Evolutionary conservation across 2,329 filamentous ascomycete species (phyloP).

Genomic region (Epichloe typhina): DNA sequence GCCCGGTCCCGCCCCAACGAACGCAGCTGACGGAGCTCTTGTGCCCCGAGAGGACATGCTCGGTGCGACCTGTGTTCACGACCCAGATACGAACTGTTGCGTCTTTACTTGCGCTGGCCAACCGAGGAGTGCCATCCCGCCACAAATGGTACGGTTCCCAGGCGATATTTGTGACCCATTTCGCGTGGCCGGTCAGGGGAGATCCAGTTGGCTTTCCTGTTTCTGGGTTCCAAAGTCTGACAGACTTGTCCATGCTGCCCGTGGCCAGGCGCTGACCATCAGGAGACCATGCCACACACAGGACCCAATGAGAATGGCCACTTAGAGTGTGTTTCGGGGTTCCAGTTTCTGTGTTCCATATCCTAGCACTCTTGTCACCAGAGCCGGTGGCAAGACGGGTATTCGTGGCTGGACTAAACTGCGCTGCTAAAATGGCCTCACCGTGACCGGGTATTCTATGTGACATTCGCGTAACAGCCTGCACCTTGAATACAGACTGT

Average conservation of each 20-base stretch:
- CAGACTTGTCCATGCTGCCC: conserved; percentile 83
- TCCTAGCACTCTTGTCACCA: conserved; percentile 78
- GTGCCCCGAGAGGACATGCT: conserved; percentile 77
- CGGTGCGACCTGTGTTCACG: conserved; percentile 61
- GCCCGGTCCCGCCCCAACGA: conserved; percentile 82
- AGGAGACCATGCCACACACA: conserved; percentile 77
- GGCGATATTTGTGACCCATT: conserved; percentile 75
- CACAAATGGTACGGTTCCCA: conserved; percentile 94
- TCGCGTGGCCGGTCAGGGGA: conserved; percentile 68
- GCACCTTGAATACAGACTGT: conserved; percentile 87
- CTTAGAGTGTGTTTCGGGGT: conserved; percentile 77
- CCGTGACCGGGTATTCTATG: conserved; percentile 84
- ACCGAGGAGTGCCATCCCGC: conserved; percentile 54
- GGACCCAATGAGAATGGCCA: conserved; percentile 80
- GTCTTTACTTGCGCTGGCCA: conserved; percentile 86
- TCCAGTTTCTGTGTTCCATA: conserved; percentile 92
- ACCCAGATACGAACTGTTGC: conserved; percentile 80
- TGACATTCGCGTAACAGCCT: conserved; percentile 80
- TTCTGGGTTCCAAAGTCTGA: conserved; percentile 79
- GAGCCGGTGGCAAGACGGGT: conserved; percentile 74
- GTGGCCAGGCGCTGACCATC: conserved; percentile 73
- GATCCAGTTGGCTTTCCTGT: conserved; percentile 59
- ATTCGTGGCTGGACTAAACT: conserved; percentile 72
- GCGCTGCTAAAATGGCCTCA: conserved; percentile 78
- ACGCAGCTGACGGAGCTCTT: conserved; percentile 83